phyloP scores from a whole-genome alignment of 495 filamentous ascomycete genomes.

The Trichoderma erinaceum region DNA sequence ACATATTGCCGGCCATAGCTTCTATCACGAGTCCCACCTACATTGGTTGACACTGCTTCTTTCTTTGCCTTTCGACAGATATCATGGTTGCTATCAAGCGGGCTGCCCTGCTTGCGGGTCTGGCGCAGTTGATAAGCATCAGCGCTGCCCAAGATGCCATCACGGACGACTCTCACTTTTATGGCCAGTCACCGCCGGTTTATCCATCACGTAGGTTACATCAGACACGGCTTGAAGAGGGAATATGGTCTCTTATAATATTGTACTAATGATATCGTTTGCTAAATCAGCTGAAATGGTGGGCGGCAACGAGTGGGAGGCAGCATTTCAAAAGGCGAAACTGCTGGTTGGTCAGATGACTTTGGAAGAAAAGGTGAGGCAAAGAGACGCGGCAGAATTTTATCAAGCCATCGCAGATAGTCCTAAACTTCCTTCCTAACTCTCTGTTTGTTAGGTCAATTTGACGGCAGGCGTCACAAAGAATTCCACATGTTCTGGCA shows the following conservation, averaged over 20 bases:
- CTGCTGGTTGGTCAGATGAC: slow-evolving; percentile 51
- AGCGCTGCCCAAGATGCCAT: slow-evolving; percentile 28
- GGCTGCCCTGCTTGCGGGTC: slow-evolving; percentile 32
- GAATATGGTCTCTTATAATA: not conserved
- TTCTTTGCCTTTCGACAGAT: not conserved
- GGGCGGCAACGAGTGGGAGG: slow-evolving; percentile 39
- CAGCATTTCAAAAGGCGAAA: slow-evolving; percentile 47
- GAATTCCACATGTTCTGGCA: slow-evolving; percentile 48
- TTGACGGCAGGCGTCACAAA: slow-evolving; percentile 44
- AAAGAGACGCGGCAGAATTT: not conserved
- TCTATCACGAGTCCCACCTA: not conserved
- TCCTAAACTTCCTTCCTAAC: not conserved
- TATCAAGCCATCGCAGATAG: not conserved
- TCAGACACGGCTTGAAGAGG: not conserved
- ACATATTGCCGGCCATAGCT: no score
- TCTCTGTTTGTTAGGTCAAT: slow-evolving; percentile 30
- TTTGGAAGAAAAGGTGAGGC: slow-evolving; percentile 53
- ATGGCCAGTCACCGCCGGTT: slow-evolving; percentile 51
- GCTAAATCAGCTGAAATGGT: slow-evolving; percentile 46
- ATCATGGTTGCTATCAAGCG: not conserved
- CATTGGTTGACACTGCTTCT: not conserved
- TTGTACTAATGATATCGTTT: not conserved
- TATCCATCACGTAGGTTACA: slow-evolving; percentile 48
- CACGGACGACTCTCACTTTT: slow-evolving; percentile 43
- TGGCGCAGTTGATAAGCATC: slow-evolving; percentile 28